phyloP scores from a whole-genome alignment of 495 filamentous ascomycete species.

The Aspergillus indologenus region DNA sequence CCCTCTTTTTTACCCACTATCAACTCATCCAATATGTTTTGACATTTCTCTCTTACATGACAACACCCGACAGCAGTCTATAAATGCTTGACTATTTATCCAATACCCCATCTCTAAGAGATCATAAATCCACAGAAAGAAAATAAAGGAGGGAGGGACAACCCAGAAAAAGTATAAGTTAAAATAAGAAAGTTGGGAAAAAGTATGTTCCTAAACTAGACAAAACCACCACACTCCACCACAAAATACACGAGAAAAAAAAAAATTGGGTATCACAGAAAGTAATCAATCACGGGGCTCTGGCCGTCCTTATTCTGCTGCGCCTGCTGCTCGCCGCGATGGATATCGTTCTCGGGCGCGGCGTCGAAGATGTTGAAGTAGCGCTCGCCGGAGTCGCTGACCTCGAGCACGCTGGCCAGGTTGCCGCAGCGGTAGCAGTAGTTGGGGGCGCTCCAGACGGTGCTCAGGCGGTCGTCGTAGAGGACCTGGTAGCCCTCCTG shows the following conservation, averaged over 20 bases:
- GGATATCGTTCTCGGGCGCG: constrained; percentile 89
- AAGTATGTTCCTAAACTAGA: not conserved
- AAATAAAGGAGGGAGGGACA: constrained; percentile 2
- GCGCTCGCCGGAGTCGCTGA: constrained; percentile 83
- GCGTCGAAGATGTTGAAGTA: constrained; percentile 98
- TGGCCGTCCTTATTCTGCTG: constrained; percentile 58
- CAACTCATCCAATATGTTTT: constrained; percentile 10
- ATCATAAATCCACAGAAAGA: constrained; percentile 15
- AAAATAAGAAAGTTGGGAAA: not conserved
- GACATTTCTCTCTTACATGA: constrained; percentile 20
- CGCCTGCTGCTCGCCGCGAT: constrained; percentile 67
- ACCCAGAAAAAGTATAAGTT: not conserved
- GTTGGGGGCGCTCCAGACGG: constrained; percentile 97
- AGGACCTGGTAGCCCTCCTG: constrained; percentile 96
- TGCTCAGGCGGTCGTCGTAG: constrained; percentile 90
- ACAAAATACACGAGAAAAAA: constrained; percentile 9
- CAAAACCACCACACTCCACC: not conserved
- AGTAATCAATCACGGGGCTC: constrained; percentile 67
- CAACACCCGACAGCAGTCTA: constrained; percentile 22
- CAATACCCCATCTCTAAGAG: constrained; percentile 34
- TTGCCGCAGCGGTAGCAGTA: constrained; percentile 99
- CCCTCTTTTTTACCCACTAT: not conserved
- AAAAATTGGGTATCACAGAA: constrained; percentile 58
- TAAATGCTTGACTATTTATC: constrained; percentile 29
- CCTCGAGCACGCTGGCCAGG: constrained; percentile 93